Base-by-base conservation (phyloP, 192 early-diverging fungal genomes). In the Backusella parvicylindrica region DNA sequence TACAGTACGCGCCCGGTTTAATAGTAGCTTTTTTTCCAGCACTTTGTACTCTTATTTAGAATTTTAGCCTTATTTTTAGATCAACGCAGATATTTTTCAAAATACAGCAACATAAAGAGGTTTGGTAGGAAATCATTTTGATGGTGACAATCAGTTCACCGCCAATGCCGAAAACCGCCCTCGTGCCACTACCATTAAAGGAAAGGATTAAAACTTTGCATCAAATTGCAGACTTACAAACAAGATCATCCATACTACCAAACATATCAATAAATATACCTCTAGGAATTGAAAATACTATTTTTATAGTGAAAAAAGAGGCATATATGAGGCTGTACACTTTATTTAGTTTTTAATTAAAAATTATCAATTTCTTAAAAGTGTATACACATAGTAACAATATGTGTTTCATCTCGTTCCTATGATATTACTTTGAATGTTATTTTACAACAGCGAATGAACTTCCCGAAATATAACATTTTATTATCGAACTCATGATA, bases 91-190 rank as follows among this genome's bases (percentile, higher is more conserved):
- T n/a, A n/a, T n/a, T n/a, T n/a, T n/a, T n/a, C n/a, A n/a, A n/a
- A n/a, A n/a, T n/a, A n/a, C n/a, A n/a, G n/a, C 90, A 26, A 93
- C 79, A 2, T 90, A 86, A 26, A 94, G 79, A 0, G 88, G 86
- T 65, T 89, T 84, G 67, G 89, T 90, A 31, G 83, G 84, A 78
- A 94, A 94, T 84, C 91, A 92, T 81, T 90, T 89, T 3, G 89
- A 86, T 89, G 8, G 89, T 91, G 0, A 89, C 87, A 68, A 94
- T 91, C 28, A 91, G 84, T 2, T 89, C 89, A 11, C 87, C 88
- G 26, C 91, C 93, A 8, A 93, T 84, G 13, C 93, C 91, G 67
- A 82, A 89, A 33, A 89, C 78, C 15, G 83, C 79, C 6, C 18
- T 47, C 84, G 81, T 16, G 84, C 85, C 12, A 77, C 75, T 8